phyloP scores from a whole-genome alignment of 2,329 filamentous ascomycete genomes.

The Bipolaris victoriae region DNA sequence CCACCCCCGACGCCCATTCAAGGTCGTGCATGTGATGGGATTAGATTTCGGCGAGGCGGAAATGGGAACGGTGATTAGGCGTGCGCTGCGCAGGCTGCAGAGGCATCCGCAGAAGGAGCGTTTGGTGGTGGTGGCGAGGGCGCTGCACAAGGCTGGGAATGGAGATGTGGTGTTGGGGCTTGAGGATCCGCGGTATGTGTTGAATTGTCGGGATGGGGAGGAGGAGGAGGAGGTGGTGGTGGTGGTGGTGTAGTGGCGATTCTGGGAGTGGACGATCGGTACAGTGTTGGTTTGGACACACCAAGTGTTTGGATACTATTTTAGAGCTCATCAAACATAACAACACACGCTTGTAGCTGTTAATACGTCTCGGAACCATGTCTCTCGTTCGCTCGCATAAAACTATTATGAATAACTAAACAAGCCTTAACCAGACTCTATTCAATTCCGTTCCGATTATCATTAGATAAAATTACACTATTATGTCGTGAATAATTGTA shows the following conservation, averaged over 20 bases:
- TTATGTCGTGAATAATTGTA: background rate
- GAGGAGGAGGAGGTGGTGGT: background rate
- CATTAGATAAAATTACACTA: background rate
- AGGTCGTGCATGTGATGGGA: background rate
- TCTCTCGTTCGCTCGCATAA: too few relatives aligned
- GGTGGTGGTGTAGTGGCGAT: background rate
- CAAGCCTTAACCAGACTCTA: background rate
- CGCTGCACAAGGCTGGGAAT: background rate
- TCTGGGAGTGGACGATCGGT: background rate
- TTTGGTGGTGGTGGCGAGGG: background rate
- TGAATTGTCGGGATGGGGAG: background rate
- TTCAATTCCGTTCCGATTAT: background rate
- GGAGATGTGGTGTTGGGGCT: background rate
- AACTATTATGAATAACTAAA: too few relatives aligned
- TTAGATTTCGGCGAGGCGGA: background rate
- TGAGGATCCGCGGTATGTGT: background rate
- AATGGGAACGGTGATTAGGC: background rate
- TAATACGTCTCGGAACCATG: too few relatives aligned
- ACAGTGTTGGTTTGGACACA: background rate
- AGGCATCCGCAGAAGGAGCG: background rate
- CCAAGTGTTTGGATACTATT: too few relatives aligned
- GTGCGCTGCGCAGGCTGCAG: background rate
- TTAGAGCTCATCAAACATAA: too few relatives aligned
- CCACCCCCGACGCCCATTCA: background rate
- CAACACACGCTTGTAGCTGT: too few relatives aligned